A percentile compares a stretch with the other conserved stretches of the same genome.
Conservation (phyloP, 306 rosid species). For the Cucumis cinereus region DNA sequence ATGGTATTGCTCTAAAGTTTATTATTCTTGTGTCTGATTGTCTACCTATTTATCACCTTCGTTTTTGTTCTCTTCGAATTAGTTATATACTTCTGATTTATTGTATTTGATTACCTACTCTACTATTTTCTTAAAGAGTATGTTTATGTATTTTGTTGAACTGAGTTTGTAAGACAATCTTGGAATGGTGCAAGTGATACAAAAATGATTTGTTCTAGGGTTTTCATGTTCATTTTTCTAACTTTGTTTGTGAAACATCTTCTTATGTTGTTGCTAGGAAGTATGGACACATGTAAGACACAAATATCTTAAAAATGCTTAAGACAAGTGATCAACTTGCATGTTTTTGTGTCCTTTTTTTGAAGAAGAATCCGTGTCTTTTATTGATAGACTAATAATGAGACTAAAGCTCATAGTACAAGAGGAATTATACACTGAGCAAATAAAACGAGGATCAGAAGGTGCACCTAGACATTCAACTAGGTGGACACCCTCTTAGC, state of each 20-base stretch:
- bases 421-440: too few relatives aligned
- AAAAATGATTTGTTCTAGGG: background rate
- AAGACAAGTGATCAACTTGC: too few relatives aligned
- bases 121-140: background rate
- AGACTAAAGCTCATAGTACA: too few relatives aligned
- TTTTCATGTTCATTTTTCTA: background rate
- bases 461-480: too few relatives aligned
- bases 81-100: background rate
- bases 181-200: background rate
- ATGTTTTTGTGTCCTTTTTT: too few relatives aligned
- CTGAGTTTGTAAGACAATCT: background rate
- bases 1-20: conserved; percentile 33
- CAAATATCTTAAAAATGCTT: too few relatives aligned
- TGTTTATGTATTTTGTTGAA: background rate
- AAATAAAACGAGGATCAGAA: too few relatives aligned
- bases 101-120: background rate
- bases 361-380: too few relatives aligned
- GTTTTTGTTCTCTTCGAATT: background rate
- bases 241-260: background rate
- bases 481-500: too few relatives aligned
- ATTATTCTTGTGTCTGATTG: background rate
- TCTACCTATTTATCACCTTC: background rate
- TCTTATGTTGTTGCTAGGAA: background rate
- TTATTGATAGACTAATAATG: too few relatives aligned
- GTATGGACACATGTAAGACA: too few relatives aligned